These are phyloP conservation scores for Metarhizium rileyi DNA, from an alignment of 2,329 filamentous ascomycete genomes.

Conservation along the genomic window DNA sequence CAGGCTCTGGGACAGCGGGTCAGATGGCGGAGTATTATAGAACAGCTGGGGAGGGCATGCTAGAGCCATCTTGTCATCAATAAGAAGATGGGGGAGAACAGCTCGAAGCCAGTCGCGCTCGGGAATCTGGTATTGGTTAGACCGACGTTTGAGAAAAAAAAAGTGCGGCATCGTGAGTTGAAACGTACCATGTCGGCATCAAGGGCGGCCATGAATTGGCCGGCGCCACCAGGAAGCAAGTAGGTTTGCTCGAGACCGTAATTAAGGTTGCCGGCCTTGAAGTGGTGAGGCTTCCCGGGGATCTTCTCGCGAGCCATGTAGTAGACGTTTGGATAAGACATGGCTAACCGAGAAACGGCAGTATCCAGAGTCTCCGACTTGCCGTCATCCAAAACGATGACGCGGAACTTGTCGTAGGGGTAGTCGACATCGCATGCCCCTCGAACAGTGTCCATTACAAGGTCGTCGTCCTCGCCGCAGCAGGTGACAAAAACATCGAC, in stretches of 20 bases:
- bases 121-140: conserved; percentile 36
- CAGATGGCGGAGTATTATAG: conserved; percentile 50
- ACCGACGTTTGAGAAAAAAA: neutral
- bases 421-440: conserved; percentile 46
- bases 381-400: conserved; percentile 47
- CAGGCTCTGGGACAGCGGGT: conserved; percentile 48
- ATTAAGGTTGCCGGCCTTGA: conserved; percentile 57
- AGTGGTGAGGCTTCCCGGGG: conserved; percentile 41
- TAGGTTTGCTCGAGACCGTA: conserved; percentile 43
- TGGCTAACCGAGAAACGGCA: conserved; percentile 26
- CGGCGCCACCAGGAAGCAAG: conserved; percentile 43
- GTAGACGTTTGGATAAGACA: conserved; percentile 36
- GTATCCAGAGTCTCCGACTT: conserved; percentile 32
- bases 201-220: conserved; percentile 50
- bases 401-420: conserved; percentile 39
- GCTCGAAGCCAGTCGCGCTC: conserved; percentile 50
- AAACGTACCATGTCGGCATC: conserved; percentile 52
- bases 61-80: conserved; percentile 46
- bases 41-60: conserved; percentile 54
- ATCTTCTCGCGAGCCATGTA: conserved; percentile 43
- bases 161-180: neutral
- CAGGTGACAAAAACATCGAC: conserved; percentile 49
- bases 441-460: conserved; percentile 47
- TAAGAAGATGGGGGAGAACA: conserved; percentile 48
- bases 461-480: conserved; percentile 45